Base-by-base conservation (phyloP, 257 asterid genomes). In the Apocynum venetum region DNA sequence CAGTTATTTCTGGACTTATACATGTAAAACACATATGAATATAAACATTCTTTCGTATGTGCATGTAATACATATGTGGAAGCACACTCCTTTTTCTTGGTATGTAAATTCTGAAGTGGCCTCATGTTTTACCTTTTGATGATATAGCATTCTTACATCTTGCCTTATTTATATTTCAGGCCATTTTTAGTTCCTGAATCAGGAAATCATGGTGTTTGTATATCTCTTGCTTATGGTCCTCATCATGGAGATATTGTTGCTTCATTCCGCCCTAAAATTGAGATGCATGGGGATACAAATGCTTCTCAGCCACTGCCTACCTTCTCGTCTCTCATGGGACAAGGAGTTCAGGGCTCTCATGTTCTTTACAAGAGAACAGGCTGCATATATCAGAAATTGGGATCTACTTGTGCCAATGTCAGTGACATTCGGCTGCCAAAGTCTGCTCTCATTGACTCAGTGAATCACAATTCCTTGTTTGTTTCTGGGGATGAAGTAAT, bases 251-350 rank as follows among this genome's bases (percentile, higher is more conserved):
- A 96, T 75, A 83, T 93, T 79, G 96, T 92, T 74, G 97, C 98
- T 71, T 84, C 98, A 75, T 96, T 88, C 84, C 99, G 98, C 79
- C 98, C 99, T 70, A 93, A 83, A 88, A 81, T 91, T 10, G 97
- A 86, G 83, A 76, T 19, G 19, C 60, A 76, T 51, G 76, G 80
- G 55, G 86, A 80, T 65, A 6, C 72, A 40, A 81, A 75, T 77
- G 77, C 84, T 77, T 81, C 96, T 59, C 98, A 89, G 77, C 79
- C 87, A 14, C 66, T 78, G 57, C 84, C 82, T 65, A 72, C 88
- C 63, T 90, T 86, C 31, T 72, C 83, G 74, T 52, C 89, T 76
- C 57, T 36, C 43, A 40, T 53, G 52, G 88, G 85, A 63, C 89
- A 87, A 82, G 81, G 84, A n/a, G 86, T 83, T 36, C 81, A 70